A percentile compares a stretch with the other conserved stretches of the same genome.
Evolutionary conservation across 768 basidiomycete species (phyloP).

Genomic region (Clavaria fumosa): DNA sequence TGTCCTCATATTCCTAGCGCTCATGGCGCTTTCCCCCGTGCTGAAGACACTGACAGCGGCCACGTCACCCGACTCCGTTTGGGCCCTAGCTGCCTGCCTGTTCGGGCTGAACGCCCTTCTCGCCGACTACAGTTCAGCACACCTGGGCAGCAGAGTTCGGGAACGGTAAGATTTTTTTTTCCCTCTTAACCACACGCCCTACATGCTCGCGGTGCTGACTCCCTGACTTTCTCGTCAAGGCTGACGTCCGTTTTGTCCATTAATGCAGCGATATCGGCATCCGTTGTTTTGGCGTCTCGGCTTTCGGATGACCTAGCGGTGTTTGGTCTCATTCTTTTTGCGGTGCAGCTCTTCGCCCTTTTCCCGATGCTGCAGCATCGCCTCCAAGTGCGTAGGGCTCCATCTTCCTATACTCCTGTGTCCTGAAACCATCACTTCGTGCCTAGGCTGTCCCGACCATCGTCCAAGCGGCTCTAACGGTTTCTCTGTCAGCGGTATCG

Average conservation of each 20-base stretch:
- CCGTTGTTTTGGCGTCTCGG: constrained; percentile 86
- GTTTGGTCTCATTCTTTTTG: constrained; percentile 76
- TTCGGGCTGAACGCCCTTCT: constrained; percentile 72
- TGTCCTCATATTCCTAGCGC: constrained; percentile 72
- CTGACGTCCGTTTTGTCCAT: constrained; percentile 73
- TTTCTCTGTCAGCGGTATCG: constrained; percentile 32
- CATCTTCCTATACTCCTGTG: constrained; percentile 8
- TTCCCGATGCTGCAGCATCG: constrained; percentile 68
- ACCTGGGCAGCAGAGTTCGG: constrained; percentile 27
- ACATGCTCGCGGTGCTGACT: too few species aligned
- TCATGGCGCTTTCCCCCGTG: constrained; percentile 85
- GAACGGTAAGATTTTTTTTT: constrained; percentile 36
- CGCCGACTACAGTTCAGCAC: constrained; percentile 59
- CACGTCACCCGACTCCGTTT: constrained; percentile 93
- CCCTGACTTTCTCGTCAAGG: constrained; percentile 30
- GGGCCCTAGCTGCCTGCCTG: constrained; percentile 80
- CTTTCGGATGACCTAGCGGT: constrained; percentile 71
- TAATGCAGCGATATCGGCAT: constrained; percentile 86
- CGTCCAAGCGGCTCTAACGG: constrained; percentile 39
- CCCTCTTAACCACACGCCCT: constrained; percentile 9
- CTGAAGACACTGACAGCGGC: constrained; percentile 85
- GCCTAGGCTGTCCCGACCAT: constrained; percentile 30
- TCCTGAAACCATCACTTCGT: constrained; percentile 4
- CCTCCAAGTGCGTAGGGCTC: constrained; percentile 42
- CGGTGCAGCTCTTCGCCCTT: constrained; percentile 70